Base-by-base conservation (phyloP, 2,329 filamentous ascomycete species). In the Sclerotinia sclerotiorum region DNA sequence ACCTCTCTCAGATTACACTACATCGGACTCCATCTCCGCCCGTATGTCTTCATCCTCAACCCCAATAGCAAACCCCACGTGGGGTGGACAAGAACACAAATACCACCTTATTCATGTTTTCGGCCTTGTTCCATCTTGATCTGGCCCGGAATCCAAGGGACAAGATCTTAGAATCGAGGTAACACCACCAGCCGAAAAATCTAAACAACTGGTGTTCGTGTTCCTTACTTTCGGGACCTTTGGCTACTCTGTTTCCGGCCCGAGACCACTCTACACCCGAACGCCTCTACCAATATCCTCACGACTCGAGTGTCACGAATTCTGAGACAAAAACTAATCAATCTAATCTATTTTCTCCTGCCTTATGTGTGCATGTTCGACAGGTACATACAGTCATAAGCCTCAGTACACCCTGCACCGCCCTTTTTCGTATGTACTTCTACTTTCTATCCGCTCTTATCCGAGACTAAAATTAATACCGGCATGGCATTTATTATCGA, bases 401-500 rank as follows among this genome's bases (percentile, higher is more conserved):
- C 29, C 46, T 49, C 44, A 49, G 29, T 62, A 27, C 35, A 39
- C 21, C 60, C n/a, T 62, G 32, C 46, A 62, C 8, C 46, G 60
- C 60, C 60, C 60, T 39, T 29, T 61, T 48, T 29, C 58, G 13
- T 17, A 49, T 21, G 44, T 61, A 61, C 58, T 7, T 51, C 21
- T 62, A 51, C 11, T 39, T 5, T 44, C 48, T 19, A 39, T 51
- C 60, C 60, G 60, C 46, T 29, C 17, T 39, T 62, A 39, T 21
- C 60, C 60, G 46, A 51, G 60, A 62, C 60, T 24, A 51, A 51
- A 51, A 62, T 15, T 42, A 51, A 62, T 51, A 32, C 60, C 60
- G 46, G 8, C n/a, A 62, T 62, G 60, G 60, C 32, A 62, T 62
- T 62, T 27, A n/a, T 24, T 51, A 51, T 51, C 32, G 46, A 24